phyloP scores from a whole-genome alignment of 2,329 filamentous ascomycete species.

The Emergomyces pasteurianus region DNA sequence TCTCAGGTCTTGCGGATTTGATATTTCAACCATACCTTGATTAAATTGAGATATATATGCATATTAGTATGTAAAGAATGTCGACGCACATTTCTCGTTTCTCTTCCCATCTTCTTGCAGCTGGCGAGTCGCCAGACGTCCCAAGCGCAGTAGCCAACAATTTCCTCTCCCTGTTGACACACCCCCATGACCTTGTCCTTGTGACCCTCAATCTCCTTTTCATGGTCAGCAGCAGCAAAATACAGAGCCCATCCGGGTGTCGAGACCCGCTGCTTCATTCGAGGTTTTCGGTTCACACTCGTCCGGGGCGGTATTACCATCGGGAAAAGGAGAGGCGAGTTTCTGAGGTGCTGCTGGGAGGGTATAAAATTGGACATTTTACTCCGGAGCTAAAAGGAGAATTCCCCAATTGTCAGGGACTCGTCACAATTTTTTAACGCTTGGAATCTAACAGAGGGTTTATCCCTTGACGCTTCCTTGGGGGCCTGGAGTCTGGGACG shows the following conservation, averaged over 20 bases:
- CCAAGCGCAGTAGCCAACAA: constrained; percentile 13
- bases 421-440: too few relatives aligned
- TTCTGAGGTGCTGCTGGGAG: too few relatives aligned
- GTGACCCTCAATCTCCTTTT: constrained; percentile 1
- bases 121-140: constrained; percentile 1
- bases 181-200: constrained; percentile 3
- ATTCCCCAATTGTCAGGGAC: too few relatives aligned
- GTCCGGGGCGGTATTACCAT: too few relatives aligned
- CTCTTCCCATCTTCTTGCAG: constrained; percentile 8
- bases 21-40: neutral
- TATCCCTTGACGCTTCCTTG: too few relatives aligned
- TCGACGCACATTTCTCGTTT: constrained; percentile 2
- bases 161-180: neutral
- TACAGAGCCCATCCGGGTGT: constrained; percentile 7
- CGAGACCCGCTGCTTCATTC: constrained; percentile 9
- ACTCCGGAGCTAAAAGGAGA: too few relatives aligned
- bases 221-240: constrained; percentile 11
- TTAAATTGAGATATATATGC: neutral
- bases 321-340: too few relatives aligned
- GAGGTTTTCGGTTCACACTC: too few relatives aligned
- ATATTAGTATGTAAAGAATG: neutral
- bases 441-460: too few relatives aligned
- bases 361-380: too few relatives aligned
- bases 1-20: constrained; percentile 8
- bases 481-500: too few relatives aligned